Conservation (phyloP, 345 rosid species). For the Balakata baccata region DNA sequence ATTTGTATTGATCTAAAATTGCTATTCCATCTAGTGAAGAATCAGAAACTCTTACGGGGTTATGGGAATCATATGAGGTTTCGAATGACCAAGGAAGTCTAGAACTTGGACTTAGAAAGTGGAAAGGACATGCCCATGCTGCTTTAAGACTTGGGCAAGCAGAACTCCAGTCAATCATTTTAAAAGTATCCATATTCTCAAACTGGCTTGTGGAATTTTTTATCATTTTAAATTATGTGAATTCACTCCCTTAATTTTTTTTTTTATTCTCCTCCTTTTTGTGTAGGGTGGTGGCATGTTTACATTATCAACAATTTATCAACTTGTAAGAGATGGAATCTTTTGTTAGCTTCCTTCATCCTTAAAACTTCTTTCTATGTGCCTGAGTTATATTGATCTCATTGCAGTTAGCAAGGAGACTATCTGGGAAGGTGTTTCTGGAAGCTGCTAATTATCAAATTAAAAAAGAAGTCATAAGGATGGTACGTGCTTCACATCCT, state of each 20-base stretch:
- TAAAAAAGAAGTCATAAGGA: slow-evolving; percentile 65
- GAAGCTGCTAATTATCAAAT: slow-evolving; percentile 89
- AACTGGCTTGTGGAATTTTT: slow-evolving; percentile 9
- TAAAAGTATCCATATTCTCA: slow-evolving; percentile 48
- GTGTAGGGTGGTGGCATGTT: slow-evolving; percentile 68
- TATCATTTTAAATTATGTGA: background rate
- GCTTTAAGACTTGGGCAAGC: slow-evolving; percentile 51
- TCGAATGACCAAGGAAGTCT: slow-evolving; percentile 42
- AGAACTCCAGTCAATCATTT: slow-evolving; percentile 66
- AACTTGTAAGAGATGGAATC: slow-evolving; percentile 51
- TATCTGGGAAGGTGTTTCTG: slow-evolving; percentile 60
- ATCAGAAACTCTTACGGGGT: slow-evolving; percentile 49
- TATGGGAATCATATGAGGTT: slow-evolving; percentile 48
- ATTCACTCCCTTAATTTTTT: background rate
- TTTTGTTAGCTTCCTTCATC: slow-evolving; percentile 16
- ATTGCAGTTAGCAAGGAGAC: slow-evolving; percentile 55
- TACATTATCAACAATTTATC: slow-evolving; percentile 68
- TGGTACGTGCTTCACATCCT: slow-evolving; percentile 42
- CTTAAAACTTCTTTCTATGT: slow-evolving; percentile 13
- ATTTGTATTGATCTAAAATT: slow-evolving; percentile 16
- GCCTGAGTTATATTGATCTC: slow-evolving; percentile 16
- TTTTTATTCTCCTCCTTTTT: slow-evolving; percentile 15
- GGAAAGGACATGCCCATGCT: slow-evolving; percentile 64
- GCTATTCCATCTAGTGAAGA: slow-evolving; percentile 51
- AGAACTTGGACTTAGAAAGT: slow-evolving; percentile 64